Percentiles rank a stretch among this genome's conserved stretches.
These are phyloP conservation scores for Amoebophrya sp. DNA, from an alignment of 169 alveolate species.

Conservation along the genomic window DNA sequence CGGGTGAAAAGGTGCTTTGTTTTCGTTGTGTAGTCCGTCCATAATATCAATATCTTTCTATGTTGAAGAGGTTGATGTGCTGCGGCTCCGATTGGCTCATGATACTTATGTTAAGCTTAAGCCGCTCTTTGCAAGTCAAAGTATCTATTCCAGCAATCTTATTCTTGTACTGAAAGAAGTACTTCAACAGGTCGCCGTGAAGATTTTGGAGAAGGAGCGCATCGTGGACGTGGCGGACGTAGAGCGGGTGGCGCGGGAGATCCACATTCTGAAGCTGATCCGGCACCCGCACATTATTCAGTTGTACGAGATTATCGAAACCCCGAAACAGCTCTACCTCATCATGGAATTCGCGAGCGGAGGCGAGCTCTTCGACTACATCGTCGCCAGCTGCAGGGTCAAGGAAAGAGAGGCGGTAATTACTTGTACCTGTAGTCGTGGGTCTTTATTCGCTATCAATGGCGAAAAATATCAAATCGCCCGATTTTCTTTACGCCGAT, in stretches of 20 bases:
- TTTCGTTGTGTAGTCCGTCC: too few species aligned
- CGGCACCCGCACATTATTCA: constrained; percentile 48
- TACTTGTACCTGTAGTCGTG: too few species aligned
- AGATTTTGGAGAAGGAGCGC: constrained; percentile 40
- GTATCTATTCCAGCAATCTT: too few species aligned
- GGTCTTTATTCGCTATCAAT: too few species aligned
- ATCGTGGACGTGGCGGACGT: constrained; percentile 66
- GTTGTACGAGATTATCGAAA: constrained; percentile 63
- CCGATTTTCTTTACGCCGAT: too few species aligned
- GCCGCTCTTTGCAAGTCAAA: too few species aligned
- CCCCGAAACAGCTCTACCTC: constrained; percentile 53
- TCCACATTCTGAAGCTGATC: constrained; percentile 52
- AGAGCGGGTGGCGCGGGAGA: constrained; percentile 73
- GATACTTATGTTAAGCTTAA: too few species aligned
- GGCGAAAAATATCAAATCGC: too few species aligned
- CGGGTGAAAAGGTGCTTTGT: constrained; percentile 41
- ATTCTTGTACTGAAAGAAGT: too few species aligned
- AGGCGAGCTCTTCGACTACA: constrained; percentile 75
- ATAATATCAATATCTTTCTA: too few species aligned
- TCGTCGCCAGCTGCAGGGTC: constrained; percentile 62
- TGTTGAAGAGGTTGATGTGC: too few species aligned
- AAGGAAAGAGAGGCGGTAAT: constrained; percentile 40
- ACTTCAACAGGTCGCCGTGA: constrained; percentile 29
- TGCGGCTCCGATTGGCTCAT: too few species aligned
- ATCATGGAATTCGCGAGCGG: constrained; percentile 76